Base-by-base conservation (phyloP, 139 green algal genomes). In the Picochlorum sp. region DNA sequence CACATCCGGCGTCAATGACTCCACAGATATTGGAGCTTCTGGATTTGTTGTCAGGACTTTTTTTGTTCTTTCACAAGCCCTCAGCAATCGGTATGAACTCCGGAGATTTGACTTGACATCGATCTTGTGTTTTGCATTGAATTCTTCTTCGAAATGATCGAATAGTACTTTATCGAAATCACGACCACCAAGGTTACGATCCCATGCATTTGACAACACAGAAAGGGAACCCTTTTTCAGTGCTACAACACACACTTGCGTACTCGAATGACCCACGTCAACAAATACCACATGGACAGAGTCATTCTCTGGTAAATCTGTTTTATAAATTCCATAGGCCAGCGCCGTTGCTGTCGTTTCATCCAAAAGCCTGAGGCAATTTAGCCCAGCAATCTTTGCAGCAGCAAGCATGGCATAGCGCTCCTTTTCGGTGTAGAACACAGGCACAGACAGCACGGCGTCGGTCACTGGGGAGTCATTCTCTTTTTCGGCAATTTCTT, bases 261-360 rank as follows among this genome's bases (percentile, higher is more conserved):
- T 82, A 31, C 73, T 60, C n/a, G 71, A 64, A 64, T 97, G 82
- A 24, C 93, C 93, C 9, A 96, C 57, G 68, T 99, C 93, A 16
- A 99, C 81, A 59, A 99, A 97, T 4, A 61, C 91, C 5, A 98
- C 90, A 57, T 96, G 73, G 16, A 90, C 53, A 0, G 88, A 75
- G 1, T 94, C 81, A 0, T 70, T 75, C 47, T 96, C 90, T 3
- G 87, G 81, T 35, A 98, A 80, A 61, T 98, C 89, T 8, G 89
- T 97, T 72, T 97, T 97, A 82, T 93, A 99, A 64, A 99, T 99
- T 59, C 93, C 93, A 62, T 96, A 99, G 10, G 84, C 72, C 30
- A 99, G 81, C 6, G 93, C 93, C 1, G 85, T 94, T 54, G 93
- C 91, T 14, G 93, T 96, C 14, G 79, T 94, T 33, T 99, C 93